Evolutionary conservation across 2,329 filamentous ascomycete genomes (phyloP), one percentile per base, ranked within the genome.

Genomic region (Talaromyces marneffei): DNA sequence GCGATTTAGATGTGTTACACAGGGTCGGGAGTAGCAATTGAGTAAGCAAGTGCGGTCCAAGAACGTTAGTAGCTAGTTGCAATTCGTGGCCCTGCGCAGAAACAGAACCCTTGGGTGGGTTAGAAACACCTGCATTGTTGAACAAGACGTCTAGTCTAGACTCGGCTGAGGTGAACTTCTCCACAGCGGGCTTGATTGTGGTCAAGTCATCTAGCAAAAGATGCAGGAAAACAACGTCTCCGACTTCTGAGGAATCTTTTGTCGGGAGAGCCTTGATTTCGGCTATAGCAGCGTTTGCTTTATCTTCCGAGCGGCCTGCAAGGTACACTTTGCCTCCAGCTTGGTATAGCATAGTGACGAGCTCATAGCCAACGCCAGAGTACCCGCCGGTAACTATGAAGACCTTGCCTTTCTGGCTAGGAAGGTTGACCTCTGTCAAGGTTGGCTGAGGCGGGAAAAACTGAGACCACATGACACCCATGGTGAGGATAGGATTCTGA

Each of bases 321-420:
- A 84, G 69, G 69, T 85, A 86, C n/a, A 86, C 79, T 1, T 74
- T 83, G 37, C 76, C 83, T 59, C 83, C 81, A 37, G 76, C 78
- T 12, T 72, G 69, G 69, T 86, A 86, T 10, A 87, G 75, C 2
- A 86, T 77, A 40, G 78, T 77, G 33, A 74, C 74, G 20, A 86
- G 74, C 65, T 85, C 80, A 42, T 79, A 77, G 25, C 76, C 78
- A 29, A 63, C 37, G 14, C 62, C 62, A 4, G 58, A 61, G 37
- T 61, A 61, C 1, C 58, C 58, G 23, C 81, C 81, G 0, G 74
- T 86, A 16, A 86, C 78, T 62, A 86, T 77, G 71, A 77, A 79
- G 35, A 83, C 79, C 74, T 63, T 66, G 20, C 65, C 69, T 8
- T 57, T 46, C 44, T 68, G 68, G 31, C 62, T 64, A 10, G 64